A percentile compares a stretch with the other conserved stretches of the same genome.
These are phyloP conservation scores for Fusarium papillatum DNA, from an alignment of 2,329 filamentous ascomycete genomes.

Conservation along the genomic window DNA sequence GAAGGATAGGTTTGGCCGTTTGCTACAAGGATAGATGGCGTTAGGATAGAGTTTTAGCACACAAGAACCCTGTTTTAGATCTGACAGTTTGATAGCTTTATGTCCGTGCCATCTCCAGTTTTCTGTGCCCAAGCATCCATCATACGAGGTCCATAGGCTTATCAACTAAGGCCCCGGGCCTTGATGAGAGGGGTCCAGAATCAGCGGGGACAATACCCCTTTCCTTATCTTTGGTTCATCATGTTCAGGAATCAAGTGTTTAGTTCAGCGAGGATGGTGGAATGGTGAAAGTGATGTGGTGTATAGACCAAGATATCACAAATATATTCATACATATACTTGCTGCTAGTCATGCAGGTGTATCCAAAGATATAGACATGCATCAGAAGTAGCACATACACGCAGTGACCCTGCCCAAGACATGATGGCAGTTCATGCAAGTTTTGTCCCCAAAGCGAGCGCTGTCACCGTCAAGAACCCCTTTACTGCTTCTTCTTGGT, in stretches of 20 bases:
- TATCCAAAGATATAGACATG: constrained; percentile 2
- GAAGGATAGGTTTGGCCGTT: constrained; percentile 1
- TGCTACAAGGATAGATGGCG: constrained; percentile 30
- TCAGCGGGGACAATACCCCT: background rate
- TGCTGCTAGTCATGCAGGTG: background rate
- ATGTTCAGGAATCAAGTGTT: background rate
- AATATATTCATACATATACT: constrained; percentile 6
- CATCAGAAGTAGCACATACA: constrained; percentile 3
- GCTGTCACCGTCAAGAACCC: background rate
- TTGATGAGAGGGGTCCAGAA: background rate
- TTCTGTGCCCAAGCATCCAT: background rate
- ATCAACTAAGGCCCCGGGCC: background rate
- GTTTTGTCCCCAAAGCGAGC: background rate
- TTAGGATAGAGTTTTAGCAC: constrained; percentile 22
- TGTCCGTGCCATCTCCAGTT: background rate
- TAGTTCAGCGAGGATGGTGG: background rate
- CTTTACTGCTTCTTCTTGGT: constrained; percentile 55
- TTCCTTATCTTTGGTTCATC: background rate
- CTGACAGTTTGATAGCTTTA: background rate
- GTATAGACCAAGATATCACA: background rate
- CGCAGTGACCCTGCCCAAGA: background rate
- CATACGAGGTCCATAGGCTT: background rate
- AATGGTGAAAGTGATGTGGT: background rate
- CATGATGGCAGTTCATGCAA: background rate
- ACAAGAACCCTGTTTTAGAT: background rate